Evolutionary conservation across 2,329 filamentous ascomycete genomes (phyloP).

Genomic region (Neofusicoccum parvum): DNA sequence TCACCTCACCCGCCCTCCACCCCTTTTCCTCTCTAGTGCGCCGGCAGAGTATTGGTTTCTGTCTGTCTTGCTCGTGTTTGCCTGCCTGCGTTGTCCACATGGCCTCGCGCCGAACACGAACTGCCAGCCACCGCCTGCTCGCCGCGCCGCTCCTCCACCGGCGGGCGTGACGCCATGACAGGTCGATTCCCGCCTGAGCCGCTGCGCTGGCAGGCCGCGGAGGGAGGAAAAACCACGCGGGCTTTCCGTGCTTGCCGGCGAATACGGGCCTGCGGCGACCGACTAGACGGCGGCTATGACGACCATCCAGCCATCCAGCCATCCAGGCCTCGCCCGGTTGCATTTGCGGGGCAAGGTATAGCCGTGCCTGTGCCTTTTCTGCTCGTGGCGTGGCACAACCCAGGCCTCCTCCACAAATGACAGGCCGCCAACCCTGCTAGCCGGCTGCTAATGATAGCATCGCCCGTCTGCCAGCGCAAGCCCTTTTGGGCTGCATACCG

Average conservation of each 20-base stretch:
- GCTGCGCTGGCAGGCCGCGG: neutral
- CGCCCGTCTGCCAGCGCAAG: neutral
- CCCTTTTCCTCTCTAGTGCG: neutral
- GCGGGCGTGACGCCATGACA: neutral
- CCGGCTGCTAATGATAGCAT: neutral
- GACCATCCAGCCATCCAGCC: neutral
- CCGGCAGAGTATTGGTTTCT: neutral
- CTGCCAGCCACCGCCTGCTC: neutral
- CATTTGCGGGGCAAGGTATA: conserved; percentile 2
- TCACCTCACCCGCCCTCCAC: neutral
- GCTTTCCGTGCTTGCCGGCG: neutral
- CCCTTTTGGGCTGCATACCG: neutral
- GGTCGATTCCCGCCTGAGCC: neutral
- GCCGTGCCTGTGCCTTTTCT: no score
- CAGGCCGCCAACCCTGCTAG: neutral
- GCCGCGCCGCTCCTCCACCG: no score
- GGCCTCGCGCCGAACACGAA: neutral
- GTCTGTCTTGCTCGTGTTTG: neutral
- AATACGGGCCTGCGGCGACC: neutral
- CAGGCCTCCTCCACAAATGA: conserved; percentile 7
- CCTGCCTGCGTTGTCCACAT: neutral
- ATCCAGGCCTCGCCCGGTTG: neutral
- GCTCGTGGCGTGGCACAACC: neutral
- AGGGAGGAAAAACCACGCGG: neutral
- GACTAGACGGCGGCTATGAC: neutral